Evolutionary conservation across 129 eudicot genomes (phyloP).

Genomic region (sunflower (Helianthus annuus)): HanXRQr2.0-SUNRISE NC_035440.2:61831279-61831778

Average conservation of each 20-base stretch:
- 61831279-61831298: not conserved
- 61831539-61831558: constrained; percentile 21
- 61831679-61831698: not conserved
- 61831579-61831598: constrained; percentile 92
- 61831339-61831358: no score
- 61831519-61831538: not conserved
- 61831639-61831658: constrained; percentile 1
- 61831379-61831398: not conserved
- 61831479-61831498: not conserved
- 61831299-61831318: not conserved
- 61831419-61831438: not conserved
- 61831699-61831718: constrained; percentile 8
- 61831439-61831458: not conserved
- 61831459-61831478: no score
- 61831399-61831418: not conserved
- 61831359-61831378: not conserved
- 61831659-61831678: not conserved
- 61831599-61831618: constrained; percentile 66
- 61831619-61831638: constrained; percentile 67
- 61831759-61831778: constrained; percentile 68
- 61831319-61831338: no score
- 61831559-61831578: constrained; percentile 85
- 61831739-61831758: constrained; percentile 72
- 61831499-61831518: not conserved
- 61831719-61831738: constrained; percentile 87